Evolutionary conservation across 2,329 filamentous ascomycete species (phyloP), one percentile per base, ranked within the genome.

Genomic region (Pseudogymnoascus sp.): DNA sequence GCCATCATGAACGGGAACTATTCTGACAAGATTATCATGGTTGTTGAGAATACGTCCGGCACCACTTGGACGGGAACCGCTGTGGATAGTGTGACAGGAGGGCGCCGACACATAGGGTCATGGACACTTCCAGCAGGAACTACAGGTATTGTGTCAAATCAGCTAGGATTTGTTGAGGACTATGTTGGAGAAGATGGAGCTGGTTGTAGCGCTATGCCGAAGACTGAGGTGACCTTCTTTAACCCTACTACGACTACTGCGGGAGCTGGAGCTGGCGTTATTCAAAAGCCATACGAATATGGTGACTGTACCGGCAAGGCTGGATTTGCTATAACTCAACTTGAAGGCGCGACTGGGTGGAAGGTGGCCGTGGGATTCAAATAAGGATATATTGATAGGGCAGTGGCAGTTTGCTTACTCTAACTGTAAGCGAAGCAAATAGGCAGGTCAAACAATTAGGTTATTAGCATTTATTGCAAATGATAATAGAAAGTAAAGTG

Each of bases 61-160:
- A 66, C 62, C 1, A 69, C 62, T 5, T 72, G 70, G 69, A 65
- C 38, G 19, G 70, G 70, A 3, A 69, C 64, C 1, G n/a, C 68
- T 5, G 60, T 67, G 33, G 63, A 70, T 58, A 62, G 58, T 2
- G 61, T 12, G 0, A 66, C 66, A 6, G 63, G 64, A 2, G 39
- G 60, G 4, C 14, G 11, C 7, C 45, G 28, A 7, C 58, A 62
- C 23, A 64, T 72, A 22, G 70, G 69, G 22, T 38, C 64, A n/a
- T 71, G 61, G 33, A 66, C 63, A 25, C 36, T 35, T 14, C 55
- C 55, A 59, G 14, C 30, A 14, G 36, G 19, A 35, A 22, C 28
- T 14, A n/a, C 23, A 59, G 22, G 55, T n/a, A 7, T 35, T 19
- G 6, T 30, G 11, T 35, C 55, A 59, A 19, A 2, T 16, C 38